Conservation (phyloP, 768 basidiomycete genomes). For the Tubosaeta sp. region DNA sequence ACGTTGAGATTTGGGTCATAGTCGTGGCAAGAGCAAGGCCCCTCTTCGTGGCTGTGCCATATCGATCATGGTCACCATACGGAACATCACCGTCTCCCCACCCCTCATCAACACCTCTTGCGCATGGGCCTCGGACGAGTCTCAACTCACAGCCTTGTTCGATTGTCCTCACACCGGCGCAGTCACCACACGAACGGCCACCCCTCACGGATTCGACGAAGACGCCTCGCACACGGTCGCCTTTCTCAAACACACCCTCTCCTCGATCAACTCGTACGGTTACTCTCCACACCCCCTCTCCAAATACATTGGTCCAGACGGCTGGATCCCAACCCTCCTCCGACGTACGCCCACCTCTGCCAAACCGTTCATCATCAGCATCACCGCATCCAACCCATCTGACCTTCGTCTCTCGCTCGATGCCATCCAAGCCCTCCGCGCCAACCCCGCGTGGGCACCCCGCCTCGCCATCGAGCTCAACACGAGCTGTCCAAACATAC, state of each 20-base stretch:
- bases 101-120: slow-evolving; percentile 76
- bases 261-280: slow-evolving; percentile 83
- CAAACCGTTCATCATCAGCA: slow-evolving; percentile 77
- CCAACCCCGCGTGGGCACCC: slow-evolving; percentile 28
- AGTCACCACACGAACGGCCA: slow-evolving; percentile 77
- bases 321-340: slow-evolving; percentile 52
- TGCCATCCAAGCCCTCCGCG: slow-evolving; percentile 58
- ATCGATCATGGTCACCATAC: slow-evolving; percentile 52
- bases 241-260: slow-evolving; percentile 44
- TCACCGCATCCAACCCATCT: slow-evolving; percentile 56
- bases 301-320: slow-evolving; percentile 45
- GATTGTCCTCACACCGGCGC: slow-evolving; percentile 67
- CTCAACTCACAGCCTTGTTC: slow-evolving; percentile 64
- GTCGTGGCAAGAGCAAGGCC: background rate
- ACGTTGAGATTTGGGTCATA: slow-evolving; percentile 4
- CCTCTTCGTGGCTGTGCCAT: too few species aligned
- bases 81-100: slow-evolving; percentile 53
- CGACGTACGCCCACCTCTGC: slow-evolving; percentile 30
- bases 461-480: slow-evolving; percentile 76
- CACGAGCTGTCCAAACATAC: slow-evolving; percentile 81
- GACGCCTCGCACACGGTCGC: slow-evolving; percentile 59
- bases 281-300: slow-evolving; percentile 76
- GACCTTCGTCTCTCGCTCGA: slow-evolving; percentile 53
- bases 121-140: slow-evolving; percentile 70
- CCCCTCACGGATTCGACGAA: slow-evolving; percentile 66